These are phyloP conservation scores for Neoboletus magnificus DNA, from an alignment of 768 basidiomycete genomes.

Conservation along the genomic window DNA sequence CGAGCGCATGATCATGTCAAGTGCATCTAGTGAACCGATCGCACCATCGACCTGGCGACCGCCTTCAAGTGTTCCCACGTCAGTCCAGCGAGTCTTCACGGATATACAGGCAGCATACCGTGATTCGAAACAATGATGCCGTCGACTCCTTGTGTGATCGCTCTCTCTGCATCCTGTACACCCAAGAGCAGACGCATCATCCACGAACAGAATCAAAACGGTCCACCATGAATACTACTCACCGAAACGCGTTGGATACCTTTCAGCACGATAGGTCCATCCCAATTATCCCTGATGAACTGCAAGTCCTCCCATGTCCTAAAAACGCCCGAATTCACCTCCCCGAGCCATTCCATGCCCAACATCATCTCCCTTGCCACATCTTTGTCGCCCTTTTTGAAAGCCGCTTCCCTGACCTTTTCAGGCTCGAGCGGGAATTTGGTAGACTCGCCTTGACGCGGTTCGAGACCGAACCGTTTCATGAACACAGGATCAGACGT, in stretches of 20 bases:
- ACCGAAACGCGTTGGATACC: slow-evolving; percentile 68
- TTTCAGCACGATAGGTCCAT: slow-evolving; percentile 73
- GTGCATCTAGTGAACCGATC: slow-evolving; percentile 69
- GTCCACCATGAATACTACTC: slow-evolving; percentile 16
- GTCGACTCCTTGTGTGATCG: slow-evolving; percentile 41
- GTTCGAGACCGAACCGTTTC: slow-evolving; percentile 48
- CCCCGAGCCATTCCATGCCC: slow-evolving; percentile 60
- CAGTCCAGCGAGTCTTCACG: background rate
- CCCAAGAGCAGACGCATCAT: background rate
- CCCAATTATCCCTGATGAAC: slow-evolving; percentile 70
- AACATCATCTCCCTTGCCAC: slow-evolving; percentile 38
- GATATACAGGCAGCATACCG: slow-evolving; percentile 8
- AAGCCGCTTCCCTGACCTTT: slow-evolving; percentile 39
- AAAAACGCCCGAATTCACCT: slow-evolving; percentile 60
- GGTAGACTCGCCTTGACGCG: slow-evolving; percentile 36
- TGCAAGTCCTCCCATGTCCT: slow-evolving; percentile 69
- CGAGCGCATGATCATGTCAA: slow-evolving; percentile 67
- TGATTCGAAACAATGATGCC: slow-evolving; percentile 50
- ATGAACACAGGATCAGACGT: slow-evolving; percentile 78
- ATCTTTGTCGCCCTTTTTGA: slow-evolving; percentile 46
- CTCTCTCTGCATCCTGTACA: slow-evolving; percentile 47
- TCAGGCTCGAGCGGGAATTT: slow-evolving; percentile 59
- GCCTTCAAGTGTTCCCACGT: slow-evolving; percentile 36
- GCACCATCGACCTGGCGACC: slow-evolving; percentile 81
- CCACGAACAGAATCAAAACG: background rate